phyloP scores from a whole-genome alignment of 2,329 filamentous ascomycete species.

The Parastagonospora nodorum region DNA sequence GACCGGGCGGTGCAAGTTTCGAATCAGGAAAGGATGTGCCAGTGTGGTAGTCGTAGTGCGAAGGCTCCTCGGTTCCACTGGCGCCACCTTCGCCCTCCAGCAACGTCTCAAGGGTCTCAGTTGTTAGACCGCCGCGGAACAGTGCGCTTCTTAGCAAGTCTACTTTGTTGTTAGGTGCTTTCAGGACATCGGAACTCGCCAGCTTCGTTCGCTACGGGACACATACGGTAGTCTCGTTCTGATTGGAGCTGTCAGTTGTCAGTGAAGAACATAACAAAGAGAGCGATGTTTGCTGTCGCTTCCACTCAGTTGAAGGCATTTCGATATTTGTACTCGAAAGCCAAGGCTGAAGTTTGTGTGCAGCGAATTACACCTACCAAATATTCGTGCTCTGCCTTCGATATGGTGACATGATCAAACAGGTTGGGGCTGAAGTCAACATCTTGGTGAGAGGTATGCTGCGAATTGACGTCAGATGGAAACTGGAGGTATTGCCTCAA shows the following conservation, averaged over 20 bases:
- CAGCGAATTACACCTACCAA: slow-evolving; percentile 54
- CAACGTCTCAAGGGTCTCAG: slow-evolving; percentile 56
- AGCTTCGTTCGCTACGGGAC: not conserved
- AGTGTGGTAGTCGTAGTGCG: slow-evolving; percentile 17
- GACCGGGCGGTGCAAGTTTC: slow-evolving; percentile 11
- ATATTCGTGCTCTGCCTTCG: slow-evolving; percentile 64
- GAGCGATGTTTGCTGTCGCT: not conserved
- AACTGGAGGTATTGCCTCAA: no score
- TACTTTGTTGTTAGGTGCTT: slow-evolving; percentile 22
- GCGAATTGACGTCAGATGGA: slow-evolving; percentile 8
- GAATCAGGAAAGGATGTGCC: slow-evolving; percentile 17
- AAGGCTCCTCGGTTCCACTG: slow-evolving; percentile 14
- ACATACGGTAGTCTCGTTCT: slow-evolving; percentile 62
- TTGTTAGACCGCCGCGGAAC: slow-evolving; percentile 56
- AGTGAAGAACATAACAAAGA: not conserved
- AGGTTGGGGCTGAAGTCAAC: slow-evolving; percentile 43
- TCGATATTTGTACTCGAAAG: no score
- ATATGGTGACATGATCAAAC: slow-evolving; percentile 58
- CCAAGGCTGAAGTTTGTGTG: not conserved
- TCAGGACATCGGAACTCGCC: not conserved
- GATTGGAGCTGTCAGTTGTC: slow-evolving; percentile 40
- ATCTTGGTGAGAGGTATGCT: slow-evolving; percentile 50
- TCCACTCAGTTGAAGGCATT: not conserved
- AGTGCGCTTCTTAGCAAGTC: slow-evolving; percentile 55
- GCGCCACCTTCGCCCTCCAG: slow-evolving; percentile 38